phyloP scores from a whole-genome alignment of 1,139 yeast species.

The Nakaseomyces delphensis region DNA sequence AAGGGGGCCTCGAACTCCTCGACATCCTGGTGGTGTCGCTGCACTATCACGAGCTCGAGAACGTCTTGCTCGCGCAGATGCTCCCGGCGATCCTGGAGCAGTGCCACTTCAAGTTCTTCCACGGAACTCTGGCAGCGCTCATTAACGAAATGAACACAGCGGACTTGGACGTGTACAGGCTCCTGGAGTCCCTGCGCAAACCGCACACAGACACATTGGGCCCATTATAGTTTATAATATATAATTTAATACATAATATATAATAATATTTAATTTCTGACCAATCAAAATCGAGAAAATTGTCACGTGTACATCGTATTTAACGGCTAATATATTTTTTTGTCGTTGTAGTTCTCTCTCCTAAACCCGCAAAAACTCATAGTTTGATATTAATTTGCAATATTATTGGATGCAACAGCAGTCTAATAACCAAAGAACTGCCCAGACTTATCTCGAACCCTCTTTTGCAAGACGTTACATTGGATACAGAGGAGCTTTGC shows the following conservation, averaged over 20 bases:
- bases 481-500: too few species aligned
- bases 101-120: conserved; percentile 7
- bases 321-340: background rate
- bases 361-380: too few species aligned
- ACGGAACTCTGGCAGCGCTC: background rate
- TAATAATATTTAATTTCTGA: background rate
- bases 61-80: conserved; percentile 1
- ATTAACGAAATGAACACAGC: background rate
- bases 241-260: too few species aligned
- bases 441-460: too few species aligned
- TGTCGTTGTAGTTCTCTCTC: too few species aligned
- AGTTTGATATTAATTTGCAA: too few species aligned
- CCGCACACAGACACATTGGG: background rate
- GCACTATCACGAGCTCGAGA: conserved; percentile 4
- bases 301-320: too few species aligned
- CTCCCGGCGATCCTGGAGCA: conserved; percentile 3
- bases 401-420: too few species aligned
- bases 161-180: background rate
- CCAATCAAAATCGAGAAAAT: background rate
- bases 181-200: conserved; percentile 1
- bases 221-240: too few species aligned
- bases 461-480: too few species aligned
- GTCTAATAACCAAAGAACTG: too few species aligned
- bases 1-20: conserved; percentile 5
- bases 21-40: conserved; percentile 7